Percentiles rank a stretch among this genome's conserved stretches.
Conservation (phyloP, 805 yeast species). For the Martiniozyma abietophila region DNA sequence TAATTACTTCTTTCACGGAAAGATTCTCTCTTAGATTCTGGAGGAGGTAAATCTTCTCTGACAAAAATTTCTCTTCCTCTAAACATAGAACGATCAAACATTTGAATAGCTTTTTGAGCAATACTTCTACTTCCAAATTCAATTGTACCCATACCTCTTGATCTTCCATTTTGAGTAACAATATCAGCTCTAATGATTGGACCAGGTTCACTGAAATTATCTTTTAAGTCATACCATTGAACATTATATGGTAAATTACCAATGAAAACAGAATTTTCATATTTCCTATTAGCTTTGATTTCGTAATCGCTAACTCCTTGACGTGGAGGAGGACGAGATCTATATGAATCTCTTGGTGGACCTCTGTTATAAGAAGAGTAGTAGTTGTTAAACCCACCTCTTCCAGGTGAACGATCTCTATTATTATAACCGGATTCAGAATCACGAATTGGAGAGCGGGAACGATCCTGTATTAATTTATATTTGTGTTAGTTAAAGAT, state of each 20-base stretch:
- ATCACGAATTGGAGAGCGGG: constrained; percentile 27
- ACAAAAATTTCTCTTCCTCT: constrained; percentile 78
- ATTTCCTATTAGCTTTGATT: constrained; percentile 44
- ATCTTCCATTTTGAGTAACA: constrained; percentile 66
- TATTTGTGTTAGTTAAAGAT: no score
- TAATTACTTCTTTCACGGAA: constrained; percentile 18
- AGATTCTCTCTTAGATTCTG: constrained; percentile 30
- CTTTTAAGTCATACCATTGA: constrained; percentile 50
- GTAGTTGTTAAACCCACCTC: no score
- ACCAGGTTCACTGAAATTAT: constrained; percentile 50
- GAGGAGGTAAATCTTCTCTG: constrained; percentile 86
- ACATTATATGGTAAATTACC: constrained; percentile 66
- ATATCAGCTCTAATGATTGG: constrained; percentile 75
- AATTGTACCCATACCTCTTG: constrained; percentile 87
- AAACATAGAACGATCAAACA: constrained; percentile 55
- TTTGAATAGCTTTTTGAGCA: constrained; percentile 62
- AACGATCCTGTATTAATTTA: constrained; percentile 17
- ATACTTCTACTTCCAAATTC: constrained; percentile 61
- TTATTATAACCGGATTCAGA: constrained; percentile 15
- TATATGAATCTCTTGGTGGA: constrained; percentile 20
- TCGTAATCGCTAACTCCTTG: constrained; percentile 23
- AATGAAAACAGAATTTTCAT: constrained; percentile 59
- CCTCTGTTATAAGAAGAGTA: constrained; percentile 7
- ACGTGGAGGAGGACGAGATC: constrained; percentile 4
- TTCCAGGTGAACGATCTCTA: constrained; percentile 14